Percentiles rank a stretch among this genome's conserved stretches.
Conservation (phyloP, 2,329 filamentous ascomycete genomes). For the Colletotrichum spinosum region DNA sequence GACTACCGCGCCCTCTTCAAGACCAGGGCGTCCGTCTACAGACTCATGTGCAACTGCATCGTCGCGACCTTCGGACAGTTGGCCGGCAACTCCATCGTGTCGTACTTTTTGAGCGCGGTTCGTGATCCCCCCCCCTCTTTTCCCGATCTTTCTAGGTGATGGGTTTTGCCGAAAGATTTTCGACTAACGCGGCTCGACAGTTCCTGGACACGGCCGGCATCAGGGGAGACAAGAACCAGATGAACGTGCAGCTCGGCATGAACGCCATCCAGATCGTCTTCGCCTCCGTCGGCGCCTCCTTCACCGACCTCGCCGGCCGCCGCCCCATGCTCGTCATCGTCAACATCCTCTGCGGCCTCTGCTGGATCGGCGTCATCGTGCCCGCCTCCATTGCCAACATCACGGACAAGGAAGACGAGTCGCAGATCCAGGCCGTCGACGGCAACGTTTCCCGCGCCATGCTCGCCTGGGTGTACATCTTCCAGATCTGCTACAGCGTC, state of each 20-base stretch:
- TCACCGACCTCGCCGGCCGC: constrained; percentile 63
- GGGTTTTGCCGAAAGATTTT: no score
- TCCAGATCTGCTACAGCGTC: constrained; percentile 62
- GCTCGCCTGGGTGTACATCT: constrained; percentile 63
- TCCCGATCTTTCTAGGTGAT: no score
- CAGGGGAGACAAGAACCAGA: constrained; percentile 49
- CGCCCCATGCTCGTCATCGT: constrained; percentile 62
- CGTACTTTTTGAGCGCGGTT: constrained; percentile 60
- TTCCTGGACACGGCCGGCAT: constrained; percentile 65
- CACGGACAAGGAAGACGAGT: constrained; percentile 42
- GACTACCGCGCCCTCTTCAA: constrained; percentile 60
- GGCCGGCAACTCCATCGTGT: constrained; percentile 55
- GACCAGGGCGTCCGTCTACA: constrained; percentile 52
- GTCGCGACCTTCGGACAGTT: constrained; percentile 61
- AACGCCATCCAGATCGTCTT: constrained; percentile 62
- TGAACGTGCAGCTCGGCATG: constrained; percentile 60
- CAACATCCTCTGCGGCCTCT: constrained; percentile 57
- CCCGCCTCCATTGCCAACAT: constrained; percentile 52
- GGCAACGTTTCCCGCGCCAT: constrained; percentile 54
- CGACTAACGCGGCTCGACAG: background rate
- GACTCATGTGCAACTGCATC: constrained; percentile 55
- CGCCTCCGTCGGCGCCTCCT: constrained; percentile 58
- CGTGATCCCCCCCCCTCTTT: no score
- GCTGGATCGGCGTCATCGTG: constrained; percentile 62
- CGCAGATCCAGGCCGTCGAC: constrained; percentile 36